A percentile compares a stretch with the other conserved stretches of the same genome.
Evolutionary conservation across 805 yeast species (phyloP).

Genomic region (Aciculoconidium aculeatum): DNA sequence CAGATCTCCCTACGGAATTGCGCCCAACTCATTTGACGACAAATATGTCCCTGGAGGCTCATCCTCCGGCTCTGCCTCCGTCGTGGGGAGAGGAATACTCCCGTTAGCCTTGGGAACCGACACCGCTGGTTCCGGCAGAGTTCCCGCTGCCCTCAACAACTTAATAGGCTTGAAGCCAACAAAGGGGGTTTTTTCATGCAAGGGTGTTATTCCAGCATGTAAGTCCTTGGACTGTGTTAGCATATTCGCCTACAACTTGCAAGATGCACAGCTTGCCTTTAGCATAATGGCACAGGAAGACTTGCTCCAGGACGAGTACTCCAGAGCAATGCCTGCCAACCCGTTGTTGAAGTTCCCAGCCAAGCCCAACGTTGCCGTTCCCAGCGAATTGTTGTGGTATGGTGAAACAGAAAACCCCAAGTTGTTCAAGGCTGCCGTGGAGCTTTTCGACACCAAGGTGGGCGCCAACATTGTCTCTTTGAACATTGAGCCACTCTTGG

Average conservation of each 20-base stretch:
- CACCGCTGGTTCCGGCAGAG: conserved; percentile 97
- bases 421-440: conserved; percentile 59
- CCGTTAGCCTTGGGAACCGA: conserved; percentile 92
- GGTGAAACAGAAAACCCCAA: conserved; percentile 76
- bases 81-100: conserved; percentile 83
- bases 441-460: conserved; percentile 28
- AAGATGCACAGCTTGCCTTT: conserved; percentile 80
- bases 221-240: conserved; percentile 91
- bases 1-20: conserved; percentile 90
- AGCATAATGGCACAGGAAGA: conserved; percentile 70
- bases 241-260: conserved; percentile 67
- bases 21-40: conserved; percentile 70
- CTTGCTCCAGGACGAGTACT: conserved; percentile 63
- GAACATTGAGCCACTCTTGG: conserved; percentile 72
- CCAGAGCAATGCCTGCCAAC: conserved; percentile 65
- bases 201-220: conserved; percentile 97
- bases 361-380: conserved; percentile 70
- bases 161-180: conserved; percentile 91
- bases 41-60: conserved; percentile 92
- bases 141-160: conserved; percentile 93
- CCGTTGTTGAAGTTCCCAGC: conserved; percentile 56
- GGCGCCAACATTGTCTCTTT: conserved; percentile 58
- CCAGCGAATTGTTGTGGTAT: conserved; percentile 67
- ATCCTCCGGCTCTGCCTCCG: conserved; percentile 91
- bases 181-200: conserved; percentile 76